Percentiles rank a stretch among this genome's conserved stretches.
Conservation (phyloP, 2,329 filamentous ascomycete species). For the Beauveria australis region DNA sequence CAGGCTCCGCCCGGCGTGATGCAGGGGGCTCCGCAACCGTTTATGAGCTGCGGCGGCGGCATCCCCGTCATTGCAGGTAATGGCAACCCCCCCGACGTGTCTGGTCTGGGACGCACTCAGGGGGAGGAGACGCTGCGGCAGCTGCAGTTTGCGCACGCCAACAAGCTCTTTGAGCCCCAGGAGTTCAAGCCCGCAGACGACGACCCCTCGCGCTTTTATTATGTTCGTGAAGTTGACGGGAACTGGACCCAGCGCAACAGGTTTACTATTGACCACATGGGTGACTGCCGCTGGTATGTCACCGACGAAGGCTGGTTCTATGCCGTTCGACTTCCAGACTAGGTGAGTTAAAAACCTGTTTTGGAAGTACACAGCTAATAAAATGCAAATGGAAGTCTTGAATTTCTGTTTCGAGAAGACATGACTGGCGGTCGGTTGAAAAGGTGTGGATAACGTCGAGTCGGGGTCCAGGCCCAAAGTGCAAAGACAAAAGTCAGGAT, state of each 20-base stretch:
- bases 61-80: constrained; percentile 34
- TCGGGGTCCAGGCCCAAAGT: not conserved
- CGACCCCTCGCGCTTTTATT: constrained; percentile 53
- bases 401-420: not conserved
- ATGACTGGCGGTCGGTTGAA: not conserved
- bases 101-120: constrained; percentile 43
- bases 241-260: constrained; percentile 52
- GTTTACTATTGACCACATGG: constrained; percentile 51
- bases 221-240: constrained; percentile 51
- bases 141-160: constrained; percentile 39
- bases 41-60: constrained; percentile 10
- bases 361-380: not conserved
- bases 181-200: constrained; percentile 56
- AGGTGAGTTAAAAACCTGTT: not conserved
- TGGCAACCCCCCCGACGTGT: constrained; percentile 38
- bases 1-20: not conserved
- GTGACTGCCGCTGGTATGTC: constrained; percentile 51
- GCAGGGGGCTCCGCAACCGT: constrained; percentile 8
- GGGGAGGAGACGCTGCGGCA: constrained; percentile 39
- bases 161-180: constrained; percentile 47
- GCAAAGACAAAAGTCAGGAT: not conserved
- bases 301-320: constrained; percentile 52
- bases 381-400: not conserved
- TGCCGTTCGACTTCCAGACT: constrained; percentile 44
- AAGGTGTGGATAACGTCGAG: not conserved